A percentile compares a stretch with the other conserved stretches of the same genome.
Conservation (phyloP, 23 red algal species). For the Cyanidiococcus yangmingshanensis region DNA sequence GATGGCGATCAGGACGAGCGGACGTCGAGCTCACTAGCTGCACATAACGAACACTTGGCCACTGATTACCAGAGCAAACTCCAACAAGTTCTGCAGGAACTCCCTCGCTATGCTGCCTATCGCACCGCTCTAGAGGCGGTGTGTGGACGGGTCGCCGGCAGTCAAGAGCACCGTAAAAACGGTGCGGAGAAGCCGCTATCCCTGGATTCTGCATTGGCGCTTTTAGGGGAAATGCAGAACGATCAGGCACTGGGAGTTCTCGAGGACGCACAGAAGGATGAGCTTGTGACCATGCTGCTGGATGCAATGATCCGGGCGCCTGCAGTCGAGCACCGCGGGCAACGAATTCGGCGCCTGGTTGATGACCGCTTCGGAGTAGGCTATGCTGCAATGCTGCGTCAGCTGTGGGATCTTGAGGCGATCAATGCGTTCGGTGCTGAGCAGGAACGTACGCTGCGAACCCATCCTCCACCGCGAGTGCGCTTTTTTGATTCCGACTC, state of each 20-base stretch:
- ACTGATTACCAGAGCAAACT: neutral
- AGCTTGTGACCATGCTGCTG: neutral
- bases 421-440: neutral
- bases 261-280: neutral
- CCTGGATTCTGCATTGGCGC: neutral
- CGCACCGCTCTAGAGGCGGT: neutral
- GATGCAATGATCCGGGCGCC: neutral
- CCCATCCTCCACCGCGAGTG: neutral
- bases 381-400: neutral
- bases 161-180: neutral
- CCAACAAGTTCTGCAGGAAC: neutral
- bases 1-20: too few relatives aligned
- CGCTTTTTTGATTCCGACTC: neutral
- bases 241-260: neutral
- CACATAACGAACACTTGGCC: too few relatives aligned
- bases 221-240: neutral
- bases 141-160: neutral
- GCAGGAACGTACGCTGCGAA: neutral
- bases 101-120: neutral
- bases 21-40: too few relatives aligned
- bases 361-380: neutral
- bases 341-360: neutral
- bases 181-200: neutral
- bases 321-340: neutral
- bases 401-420: neutral